Evolutionary conservation across 2,329 filamentous ascomycete species (phyloP).

Genomic region (Colletotrichum sp.): DNA sequence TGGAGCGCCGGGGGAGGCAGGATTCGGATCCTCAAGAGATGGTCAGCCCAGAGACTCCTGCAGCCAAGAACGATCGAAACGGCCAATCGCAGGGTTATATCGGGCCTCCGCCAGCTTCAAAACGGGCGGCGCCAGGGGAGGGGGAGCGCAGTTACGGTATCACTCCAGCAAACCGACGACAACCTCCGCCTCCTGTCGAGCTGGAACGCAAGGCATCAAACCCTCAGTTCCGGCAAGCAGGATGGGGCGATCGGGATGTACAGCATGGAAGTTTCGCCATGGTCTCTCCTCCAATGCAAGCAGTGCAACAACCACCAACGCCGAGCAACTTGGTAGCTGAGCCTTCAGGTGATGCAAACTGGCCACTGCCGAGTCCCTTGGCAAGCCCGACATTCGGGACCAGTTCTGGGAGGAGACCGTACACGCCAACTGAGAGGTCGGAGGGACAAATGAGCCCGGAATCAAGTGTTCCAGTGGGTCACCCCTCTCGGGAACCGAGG

Average conservation of each 20-base stretch:
- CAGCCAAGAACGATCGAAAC: neutral
- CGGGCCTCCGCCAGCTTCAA: constrained; percentile 2
- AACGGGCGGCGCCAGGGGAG: constrained; percentile 4
- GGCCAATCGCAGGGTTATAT: constrained; percentile 2
- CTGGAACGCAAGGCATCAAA: constrained; percentile 15
- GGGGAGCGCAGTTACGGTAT: constrained; percentile 20
- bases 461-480: neutral
- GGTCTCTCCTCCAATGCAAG: constrained; percentile 10
- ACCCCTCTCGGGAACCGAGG: neutral
- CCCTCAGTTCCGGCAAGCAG: neutral
- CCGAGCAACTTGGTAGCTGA: neutral
- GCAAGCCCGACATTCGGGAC: constrained; percentile 17
- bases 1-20: neutral
- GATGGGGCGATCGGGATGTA: constrained; percentile 2
- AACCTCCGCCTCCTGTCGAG: constrained; percentile 12
- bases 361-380: constrained; percentile 16
- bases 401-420: neutral
- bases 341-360: constrained; percentile 6
- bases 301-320: neutral
- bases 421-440: constrained; percentile 2
- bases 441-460: constrained; percentile 8
- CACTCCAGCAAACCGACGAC: constrained; percentile 18
- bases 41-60: neutral
- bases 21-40: neutral
- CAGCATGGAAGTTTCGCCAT: constrained; percentile 11